A percentile compares a stretch with the other conserved stretches of the same genome.
These are phyloP conservation scores for Mortierella polycephala DNA, from an alignment of 371 early-diverging fungal species.

Conservation along the genomic window DNA sequence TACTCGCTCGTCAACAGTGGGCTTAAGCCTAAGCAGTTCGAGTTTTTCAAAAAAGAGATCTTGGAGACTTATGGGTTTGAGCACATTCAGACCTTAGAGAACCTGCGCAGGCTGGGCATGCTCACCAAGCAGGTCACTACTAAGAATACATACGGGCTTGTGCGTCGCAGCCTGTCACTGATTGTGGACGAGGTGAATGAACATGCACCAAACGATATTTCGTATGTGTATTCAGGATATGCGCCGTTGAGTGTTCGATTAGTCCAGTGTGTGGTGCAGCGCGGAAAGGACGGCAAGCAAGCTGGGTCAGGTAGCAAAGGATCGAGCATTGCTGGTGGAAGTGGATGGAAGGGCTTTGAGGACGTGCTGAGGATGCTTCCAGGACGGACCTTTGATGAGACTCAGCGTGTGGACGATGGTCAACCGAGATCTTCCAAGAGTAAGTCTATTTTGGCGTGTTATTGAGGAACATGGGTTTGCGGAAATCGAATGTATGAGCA, in stretches of 20 bases:
- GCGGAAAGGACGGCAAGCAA: slow-evolving; percentile 43
- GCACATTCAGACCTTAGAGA: slow-evolving; percentile 85
- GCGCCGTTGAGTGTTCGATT: slow-evolving; percentile 91
- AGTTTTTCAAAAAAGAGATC: slow-evolving; percentile 85
- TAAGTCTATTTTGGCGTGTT: slow-evolving; percentile 33
- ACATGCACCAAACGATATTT: slow-evolving; percentile 85
- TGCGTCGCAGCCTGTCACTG: slow-evolving; percentile 79
- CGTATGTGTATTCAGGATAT: slow-evolving; percentile 95
- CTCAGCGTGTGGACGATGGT: slow-evolving; percentile 74
- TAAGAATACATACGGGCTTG: slow-evolving; percentile 62
- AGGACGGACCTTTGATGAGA: slow-evolving; percentile 82
- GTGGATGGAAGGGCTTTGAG: slow-evolving; percentile 90
- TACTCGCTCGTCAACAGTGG: slow-evolving; percentile 86
- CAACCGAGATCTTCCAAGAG: slow-evolving; percentile 60
- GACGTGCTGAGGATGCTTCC: slow-evolving; percentile 82
- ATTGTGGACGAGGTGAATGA: slow-evolving; percentile 91
- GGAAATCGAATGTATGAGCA: neutral
- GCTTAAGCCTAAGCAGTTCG: slow-evolving; percentile 81
- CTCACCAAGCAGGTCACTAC: slow-evolving; percentile 63
- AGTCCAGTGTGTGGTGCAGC: slow-evolving; percentile 78
- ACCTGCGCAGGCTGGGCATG: slow-evolving; percentile 76
- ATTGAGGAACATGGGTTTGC: neutral
- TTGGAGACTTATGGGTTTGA: slow-evolving; percentile 90
- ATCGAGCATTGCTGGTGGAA: slow-evolving; percentile 39
- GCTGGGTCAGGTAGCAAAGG: slow-evolving; percentile 30